These are phyloP conservation scores for Citrullus amarus DNA, from an alignment of 306 rosid species.

Conservation along the genomic window DNA sequence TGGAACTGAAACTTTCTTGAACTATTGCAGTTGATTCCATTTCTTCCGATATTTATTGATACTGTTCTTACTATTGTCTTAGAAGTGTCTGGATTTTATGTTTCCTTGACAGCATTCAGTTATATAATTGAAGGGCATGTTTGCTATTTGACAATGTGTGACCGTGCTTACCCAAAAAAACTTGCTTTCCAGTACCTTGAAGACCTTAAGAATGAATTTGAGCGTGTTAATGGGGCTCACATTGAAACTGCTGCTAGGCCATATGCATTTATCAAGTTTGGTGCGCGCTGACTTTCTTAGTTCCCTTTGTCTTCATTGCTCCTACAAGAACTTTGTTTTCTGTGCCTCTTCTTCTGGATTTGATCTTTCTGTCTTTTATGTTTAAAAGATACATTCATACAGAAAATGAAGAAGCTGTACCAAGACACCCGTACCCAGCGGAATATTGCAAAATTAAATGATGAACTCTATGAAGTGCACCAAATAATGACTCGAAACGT, in stretches of 20 bases:
- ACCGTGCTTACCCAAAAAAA: slow-evolving; percentile 96
- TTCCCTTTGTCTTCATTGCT: background rate
- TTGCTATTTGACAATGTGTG: slow-evolving; percentile 97
- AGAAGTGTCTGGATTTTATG: slow-evolving; percentile 10
- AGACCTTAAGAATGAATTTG: slow-evolving; percentile 94
- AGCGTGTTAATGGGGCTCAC: slow-evolving; percentile 75
- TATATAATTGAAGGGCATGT: slow-evolving; percentile 90
- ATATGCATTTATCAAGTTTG: slow-evolving; percentile 95
- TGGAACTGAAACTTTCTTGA: background rate
- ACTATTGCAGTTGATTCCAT: background rate
- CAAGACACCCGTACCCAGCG: slow-evolving; percentile 96
- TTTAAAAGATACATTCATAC: slow-evolving; percentile 77
- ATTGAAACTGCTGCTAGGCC: slow-evolving; percentile 99
- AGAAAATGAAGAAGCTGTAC: slow-evolving; percentile 93
- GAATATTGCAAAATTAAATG: slow-evolving; percentile 90
- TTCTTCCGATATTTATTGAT: background rate
- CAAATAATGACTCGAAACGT: slow-evolving; percentile 99
- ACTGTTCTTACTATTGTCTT: background rate
- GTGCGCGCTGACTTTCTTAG: slow-evolving; percentile 23
- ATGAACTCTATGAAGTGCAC: slow-evolving; percentile 98
- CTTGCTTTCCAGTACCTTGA: slow-evolving; percentile 98
- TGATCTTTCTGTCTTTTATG: slow-evolving; percentile 20
- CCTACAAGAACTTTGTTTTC: background rate
- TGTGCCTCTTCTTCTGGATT: slow-evolving; percentile 6
- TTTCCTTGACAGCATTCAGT: slow-evolving; percentile 57